phyloP scores from a whole-genome alignment of 208 protist species.

The Acanthamoeba sp. region DNA sequence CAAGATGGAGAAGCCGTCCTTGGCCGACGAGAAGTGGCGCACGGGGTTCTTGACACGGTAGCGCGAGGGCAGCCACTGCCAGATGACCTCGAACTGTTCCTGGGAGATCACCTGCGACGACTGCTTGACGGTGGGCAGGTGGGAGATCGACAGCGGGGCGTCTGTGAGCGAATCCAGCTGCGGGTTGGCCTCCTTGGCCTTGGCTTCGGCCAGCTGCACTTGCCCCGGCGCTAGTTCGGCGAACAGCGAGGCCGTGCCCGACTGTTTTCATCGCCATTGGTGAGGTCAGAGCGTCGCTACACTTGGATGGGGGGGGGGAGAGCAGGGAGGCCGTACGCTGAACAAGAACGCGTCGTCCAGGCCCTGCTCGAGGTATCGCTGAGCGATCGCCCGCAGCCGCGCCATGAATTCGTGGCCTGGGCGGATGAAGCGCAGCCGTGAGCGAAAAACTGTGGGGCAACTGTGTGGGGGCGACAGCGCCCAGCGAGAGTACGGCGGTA shows the following conservation, averaged over 20 bases:
- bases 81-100: slow-evolving; percentile 29
- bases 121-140: background rate
- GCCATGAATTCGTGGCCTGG: slow-evolving; percentile 8
- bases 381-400: background rate
- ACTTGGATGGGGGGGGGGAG: no score
- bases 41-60: slow-evolving; percentile 6
- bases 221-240: background rate
- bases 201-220: background rate
- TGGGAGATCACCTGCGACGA: background rate
- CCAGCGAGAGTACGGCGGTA: background rate
- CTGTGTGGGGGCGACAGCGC: no score
- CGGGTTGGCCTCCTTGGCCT: slow-evolving; percentile 17
- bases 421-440: background rate
- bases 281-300: no score
- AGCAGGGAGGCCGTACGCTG: background rate
- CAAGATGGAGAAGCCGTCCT: slow-evolving; percentile 19
- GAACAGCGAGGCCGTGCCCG: background rate
- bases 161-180: background rate
- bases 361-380: background rate
- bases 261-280: background rate
- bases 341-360: background rate
- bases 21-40: slow-evolving; percentile 19
- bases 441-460: no score
- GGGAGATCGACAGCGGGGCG: background rate
- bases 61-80: slow-evolving; percentile 64